These are phyloP conservation scores for Pleurotus ostreatus DNA, from an alignment of 768 basidiomycete species.

Conservation along the genomic window DNA sequence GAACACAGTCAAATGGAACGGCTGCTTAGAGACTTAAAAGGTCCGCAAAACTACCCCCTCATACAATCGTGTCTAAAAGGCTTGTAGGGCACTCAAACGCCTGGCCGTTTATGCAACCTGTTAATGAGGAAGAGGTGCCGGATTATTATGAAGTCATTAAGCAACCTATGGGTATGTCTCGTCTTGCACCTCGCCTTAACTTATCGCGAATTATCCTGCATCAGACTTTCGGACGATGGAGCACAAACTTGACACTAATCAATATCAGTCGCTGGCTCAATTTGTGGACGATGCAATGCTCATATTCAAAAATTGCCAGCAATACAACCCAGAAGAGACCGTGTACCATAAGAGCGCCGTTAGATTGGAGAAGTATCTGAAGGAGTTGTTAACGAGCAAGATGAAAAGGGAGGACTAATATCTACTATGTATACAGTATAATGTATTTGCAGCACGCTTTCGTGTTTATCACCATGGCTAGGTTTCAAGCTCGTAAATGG, in stretches of 20 bases:
- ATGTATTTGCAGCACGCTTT: background rate
- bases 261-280: conserved; percentile 68
- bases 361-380: conserved; percentile 76
- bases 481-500: no score
- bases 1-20: conserved; percentile 70
- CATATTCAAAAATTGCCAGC: conserved; percentile 85
- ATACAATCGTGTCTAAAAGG: background rate
- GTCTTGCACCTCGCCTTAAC: background rate
- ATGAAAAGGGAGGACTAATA: conserved; percentile 22
- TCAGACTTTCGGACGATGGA: conserved; percentile 88
- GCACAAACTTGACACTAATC: conserved; percentile 83
- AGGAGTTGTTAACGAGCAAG: conserved; percentile 40
- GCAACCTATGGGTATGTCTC: conserved; percentile 82
- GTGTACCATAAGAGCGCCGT: conserved; percentile 83
- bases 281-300: conserved; percentile 81
- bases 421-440: background rate
- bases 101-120: conserved; percentile 88
- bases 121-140: conserved; percentile 70
- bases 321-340: conserved; percentile 80
- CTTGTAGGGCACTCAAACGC: conserved; percentile 58
- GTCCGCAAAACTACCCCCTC: background rate
- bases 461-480: no score
- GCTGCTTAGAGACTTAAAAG: conserved; percentile 71
- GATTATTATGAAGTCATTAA: conserved; percentile 92
- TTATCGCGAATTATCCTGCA: conserved; percentile 2